Evolutionary conservation across 176 grass and related monocot genomes (phyloP), one percentile per base, ranked within the genome.

Genomic region (Oryza brachyantha): DNA sequence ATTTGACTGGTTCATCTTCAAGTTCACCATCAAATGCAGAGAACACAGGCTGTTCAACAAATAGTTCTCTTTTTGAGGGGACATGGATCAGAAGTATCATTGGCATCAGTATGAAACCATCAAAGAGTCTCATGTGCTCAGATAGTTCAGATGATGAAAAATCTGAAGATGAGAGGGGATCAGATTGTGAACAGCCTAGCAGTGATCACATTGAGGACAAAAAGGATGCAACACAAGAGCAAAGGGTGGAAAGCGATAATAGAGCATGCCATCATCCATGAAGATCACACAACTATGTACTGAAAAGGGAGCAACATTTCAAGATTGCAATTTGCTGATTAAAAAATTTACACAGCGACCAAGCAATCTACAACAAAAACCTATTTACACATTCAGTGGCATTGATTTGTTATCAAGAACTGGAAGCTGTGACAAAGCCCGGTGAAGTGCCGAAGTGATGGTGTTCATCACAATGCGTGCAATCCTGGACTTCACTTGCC

Each of bases 401-500:
- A 55, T 83, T 86, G 65, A 89, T 74, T 92, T 92, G 1, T 83
- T 70, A 67, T 86, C 22, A 27, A 86, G 81, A 72, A 59, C 70
- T 7, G 59, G 59, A 22, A 89, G 86, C n/a, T 62, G 59, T 0
- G 79, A 82, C 22, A 72, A 76, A 8, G 86, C 66, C 74, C 48
- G 68, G 42, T 73, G 38, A 85, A 92, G 75, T 0, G 61, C 60
- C 0, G 83, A 92, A 45, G 75, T 29, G 7, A 89, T 66, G n/a
- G 83, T 62, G 57, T 76, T 83, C 58, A 57, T 35, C 57, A 78
- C 71, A 35, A 85, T 77, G 70, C 74, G 79, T 4, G 65, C 86
- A 13, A 92, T 92, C 83, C 84, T 86, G 50, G 41, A 41, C 79
- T 92, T 92, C 10, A 89, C 76, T 4, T 92, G 83, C 21, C 90